A percentile compares a stretch with the other conserved stretches of the same genome.
phyloP scores from a whole-genome alignment of 768 basidiomycete genomes.

The Rhodotorula paludigena region DNA sequence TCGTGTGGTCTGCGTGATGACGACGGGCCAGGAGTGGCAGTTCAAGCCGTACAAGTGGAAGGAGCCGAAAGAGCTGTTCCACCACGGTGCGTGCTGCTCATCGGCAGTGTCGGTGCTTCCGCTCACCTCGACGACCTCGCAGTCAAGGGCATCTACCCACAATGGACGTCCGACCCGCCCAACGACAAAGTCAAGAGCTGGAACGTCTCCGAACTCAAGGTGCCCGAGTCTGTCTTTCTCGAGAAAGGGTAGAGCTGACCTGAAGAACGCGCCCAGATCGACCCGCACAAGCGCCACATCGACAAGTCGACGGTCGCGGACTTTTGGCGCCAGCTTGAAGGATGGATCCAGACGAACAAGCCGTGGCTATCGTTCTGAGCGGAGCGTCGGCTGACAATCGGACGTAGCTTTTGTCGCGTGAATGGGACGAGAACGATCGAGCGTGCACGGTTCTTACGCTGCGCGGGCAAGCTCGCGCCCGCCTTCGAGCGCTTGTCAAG shows the following conservation, averaged over 20 bases:
- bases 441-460: no score
- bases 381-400: no score
- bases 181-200: slow-evolving; percentile 87
- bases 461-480: no score
- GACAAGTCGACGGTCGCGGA: slow-evolving; percentile 92
- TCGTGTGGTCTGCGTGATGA: slow-evolving; percentile 93
- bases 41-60: slow-evolving; percentile 96
- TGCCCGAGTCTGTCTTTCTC: slow-evolving; percentile 41
- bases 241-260: not conserved
- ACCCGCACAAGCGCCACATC: slow-evolving; percentile 78
- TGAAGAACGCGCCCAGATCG: slow-evolving; percentile 58
- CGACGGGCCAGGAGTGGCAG: slow-evolving; percentile 97
- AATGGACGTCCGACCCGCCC: slow-evolving; percentile 88
- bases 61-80: slow-evolving; percentile 84
- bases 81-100: slow-evolving; percentile 63
- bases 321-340: slow-evolving; percentile 89
- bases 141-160: slow-evolving; percentile 94
- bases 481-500: no score
- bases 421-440: no score
- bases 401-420: no score
- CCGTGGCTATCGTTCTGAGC: slow-evolving; percentile 59
- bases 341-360: slow-evolving; percentile 75
- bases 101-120: no score
- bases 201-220: slow-evolving; percentile 95
- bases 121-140: not conserved